phyloP scores from a whole-genome alignment of 192 early-diverging fungal genomes.

The Cetraspora pellucida region DNA sequence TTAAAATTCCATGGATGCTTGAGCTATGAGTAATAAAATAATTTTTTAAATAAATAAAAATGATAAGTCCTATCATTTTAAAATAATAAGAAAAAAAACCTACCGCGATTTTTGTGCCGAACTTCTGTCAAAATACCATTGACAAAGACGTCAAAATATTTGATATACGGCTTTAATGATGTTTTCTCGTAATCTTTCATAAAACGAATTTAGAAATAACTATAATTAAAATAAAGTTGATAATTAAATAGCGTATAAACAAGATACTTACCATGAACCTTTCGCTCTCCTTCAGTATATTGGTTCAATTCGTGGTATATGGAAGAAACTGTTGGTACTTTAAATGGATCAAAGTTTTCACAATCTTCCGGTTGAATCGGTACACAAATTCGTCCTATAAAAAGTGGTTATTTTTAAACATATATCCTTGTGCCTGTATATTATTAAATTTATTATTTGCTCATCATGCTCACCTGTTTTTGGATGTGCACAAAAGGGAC shows the following conservation, averaged over 20 bases:
- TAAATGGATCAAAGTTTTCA: slow-evolving; percentile 81
- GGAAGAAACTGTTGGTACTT: slow-evolving; percentile 71
- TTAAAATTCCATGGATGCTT: slow-evolving; percentile 21
- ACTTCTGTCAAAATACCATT: slow-evolving; percentile 47
- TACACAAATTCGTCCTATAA: slow-evolving; percentile 86
- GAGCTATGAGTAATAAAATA: neutral
- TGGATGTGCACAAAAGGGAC: slow-evolving; percentile 96
- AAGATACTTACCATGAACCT: slow-evolving; percentile 41
- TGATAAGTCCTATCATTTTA: no score
- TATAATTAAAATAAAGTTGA: neutral
- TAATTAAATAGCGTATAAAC: neutral
- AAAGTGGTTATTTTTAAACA: neutral
- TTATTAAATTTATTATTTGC: neutral
- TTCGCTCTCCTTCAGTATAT: slow-evolving; percentile 15
- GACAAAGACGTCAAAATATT: slow-evolving; percentile 72
- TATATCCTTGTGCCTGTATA: neutral
- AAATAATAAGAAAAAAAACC: neutral
- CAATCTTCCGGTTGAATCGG: slow-evolving; percentile 79
- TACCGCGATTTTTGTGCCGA: slow-evolving; percentile 29
- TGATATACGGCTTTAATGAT: slow-evolving; percentile 61
- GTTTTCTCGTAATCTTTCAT: slow-evolving; percentile 55
- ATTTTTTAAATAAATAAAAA: neutral
- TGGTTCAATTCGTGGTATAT: slow-evolving; percentile 69
- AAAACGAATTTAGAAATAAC: neutral
- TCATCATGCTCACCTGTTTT: slow-evolving; percentile 73